These are phyloP conservation scores for Daedalea quercina DNA, from an alignment of 768 basidiomycete genomes.

Conservation along the genomic window DNA sequence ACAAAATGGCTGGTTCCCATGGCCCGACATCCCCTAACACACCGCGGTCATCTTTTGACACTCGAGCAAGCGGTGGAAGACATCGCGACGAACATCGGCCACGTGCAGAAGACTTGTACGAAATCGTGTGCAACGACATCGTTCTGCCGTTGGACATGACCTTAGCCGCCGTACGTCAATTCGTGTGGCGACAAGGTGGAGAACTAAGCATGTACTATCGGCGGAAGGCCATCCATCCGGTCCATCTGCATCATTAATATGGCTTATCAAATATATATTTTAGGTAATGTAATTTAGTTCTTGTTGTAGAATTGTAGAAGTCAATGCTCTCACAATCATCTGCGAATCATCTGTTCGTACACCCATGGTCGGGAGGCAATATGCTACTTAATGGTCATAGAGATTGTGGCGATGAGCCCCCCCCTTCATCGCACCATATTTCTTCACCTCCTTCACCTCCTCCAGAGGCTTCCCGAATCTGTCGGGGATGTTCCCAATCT, in stretches of 20 bases:
- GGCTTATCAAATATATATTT: neutral
- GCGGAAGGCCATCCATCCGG: conserved; percentile 10
- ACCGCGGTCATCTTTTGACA: conserved; percentile 34
- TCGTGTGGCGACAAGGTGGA: conserved; percentile 70
- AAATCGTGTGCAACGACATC: conserved; percentile 85
- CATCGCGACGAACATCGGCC: conserved; percentile 16
- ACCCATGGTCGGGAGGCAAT: too few species aligned
- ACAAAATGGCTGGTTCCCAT: conserved; percentile 37
- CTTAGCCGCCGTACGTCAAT: conserved; percentile 85
- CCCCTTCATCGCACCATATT: too few species aligned
- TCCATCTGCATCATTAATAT: neutral
- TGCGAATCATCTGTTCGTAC: too few species aligned
- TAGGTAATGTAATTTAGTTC: neutral
- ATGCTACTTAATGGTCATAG: too few species aligned
- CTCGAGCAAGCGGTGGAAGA: conserved; percentile 15
- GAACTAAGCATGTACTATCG: conserved; percentile 80
- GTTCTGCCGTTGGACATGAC: conserved; percentile 83
- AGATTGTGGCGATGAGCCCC: too few species aligned
- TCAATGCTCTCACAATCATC: too few species aligned
- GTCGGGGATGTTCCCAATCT: too few species aligned
- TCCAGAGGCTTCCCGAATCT: too few species aligned
- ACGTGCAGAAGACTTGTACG: conserved; percentile 66
- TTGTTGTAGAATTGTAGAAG: neutral
- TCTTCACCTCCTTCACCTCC: too few species aligned
- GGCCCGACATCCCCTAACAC: conserved; percentile 25